Conservation (phyloP, 495 filamentous ascomycete genomes). For the Umbilicaria muhlenbergii region DNA sequence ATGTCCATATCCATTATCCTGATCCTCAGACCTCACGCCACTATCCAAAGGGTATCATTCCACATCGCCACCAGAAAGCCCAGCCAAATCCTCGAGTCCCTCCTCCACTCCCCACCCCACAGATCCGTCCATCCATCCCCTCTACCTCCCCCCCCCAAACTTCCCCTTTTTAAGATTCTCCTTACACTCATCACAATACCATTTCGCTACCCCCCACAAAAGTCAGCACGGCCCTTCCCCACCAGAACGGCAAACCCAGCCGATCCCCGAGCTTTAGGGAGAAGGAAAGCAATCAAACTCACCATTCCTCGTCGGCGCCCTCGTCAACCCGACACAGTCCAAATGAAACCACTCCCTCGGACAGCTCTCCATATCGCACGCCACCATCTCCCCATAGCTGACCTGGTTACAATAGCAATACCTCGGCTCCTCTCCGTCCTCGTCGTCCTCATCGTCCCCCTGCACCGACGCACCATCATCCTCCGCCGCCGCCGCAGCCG, state of each 20-base stretch:
- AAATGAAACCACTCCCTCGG: slow-evolving; percentile 93
- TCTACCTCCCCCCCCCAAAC: not conserved
- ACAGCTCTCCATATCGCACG: slow-evolving; percentile 83
- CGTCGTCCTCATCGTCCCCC: slow-evolving; percentile 45
- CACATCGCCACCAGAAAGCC: no score
- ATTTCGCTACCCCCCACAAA: slow-evolving; percentile 46
- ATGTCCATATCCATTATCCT: no score
- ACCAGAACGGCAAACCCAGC: no score
- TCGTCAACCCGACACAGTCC: slow-evolving; percentile 74
- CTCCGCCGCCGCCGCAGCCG: slow-evolving; percentile 24
- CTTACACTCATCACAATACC: slow-evolving; percentile 82
- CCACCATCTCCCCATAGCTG: slow-evolving; percentile 95
- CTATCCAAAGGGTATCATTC: no score
- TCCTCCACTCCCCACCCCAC: no score
- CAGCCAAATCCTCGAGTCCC: no score
- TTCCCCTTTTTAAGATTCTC: slow-evolving; percentile 38
- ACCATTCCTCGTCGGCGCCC: slow-evolving; percentile 74
- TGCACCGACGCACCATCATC: slow-evolving; percentile 7
- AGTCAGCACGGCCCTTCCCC: slow-evolving; percentile 21
- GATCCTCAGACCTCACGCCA: no score
- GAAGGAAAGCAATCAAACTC: slow-evolving; percentile 23
- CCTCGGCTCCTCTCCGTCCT: slow-evolving; percentile 66
- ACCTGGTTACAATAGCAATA: slow-evolving; percentile 92
- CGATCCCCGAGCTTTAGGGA: no score
- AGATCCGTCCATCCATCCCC: no score